Evolutionary conservation across 148 eudicot genomes (phyloP).

Genomic region (Limonium bicolor): DNA sequence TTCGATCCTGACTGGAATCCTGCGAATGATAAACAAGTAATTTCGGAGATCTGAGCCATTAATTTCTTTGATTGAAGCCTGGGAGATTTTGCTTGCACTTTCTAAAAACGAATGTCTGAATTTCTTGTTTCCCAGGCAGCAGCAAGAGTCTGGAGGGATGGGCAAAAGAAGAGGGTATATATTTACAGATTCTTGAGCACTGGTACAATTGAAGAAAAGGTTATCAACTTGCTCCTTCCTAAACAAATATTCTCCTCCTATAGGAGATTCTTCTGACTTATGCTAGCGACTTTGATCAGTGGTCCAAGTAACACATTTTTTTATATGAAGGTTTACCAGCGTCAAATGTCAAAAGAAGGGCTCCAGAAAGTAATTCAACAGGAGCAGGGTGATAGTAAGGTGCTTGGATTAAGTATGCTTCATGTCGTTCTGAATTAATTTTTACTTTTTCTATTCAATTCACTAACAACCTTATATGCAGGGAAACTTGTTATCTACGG

Average conservation of each 20-base stretch:
- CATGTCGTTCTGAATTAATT: too few relatives aligned
- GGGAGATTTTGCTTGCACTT: neutral
- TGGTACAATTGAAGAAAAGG: conserved; percentile 99
- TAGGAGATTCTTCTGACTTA: too few relatives aligned
- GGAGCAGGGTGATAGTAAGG: conserved; percentile 53
- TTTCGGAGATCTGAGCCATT: neutral
- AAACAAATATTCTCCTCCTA: too few relatives aligned
- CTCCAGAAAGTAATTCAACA: conserved; percentile 93
- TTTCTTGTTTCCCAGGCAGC: conserved; percentile 52
- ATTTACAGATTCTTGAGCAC: conserved; percentile 91
- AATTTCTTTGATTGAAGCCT: neutral
- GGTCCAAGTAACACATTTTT: too few relatives aligned
- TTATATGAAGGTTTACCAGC: conserved; percentile 87
- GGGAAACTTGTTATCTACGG: conserved; percentile 79
- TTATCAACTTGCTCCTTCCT: conserved; percentile 7
- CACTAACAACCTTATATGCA: conserved; percentile 12
- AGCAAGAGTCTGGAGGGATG: conserved; percentile 99
- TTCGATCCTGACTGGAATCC: conserved; percentile 99
- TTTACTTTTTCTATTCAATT: conserved; percentile 2
- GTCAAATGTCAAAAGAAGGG: conserved; percentile 99
- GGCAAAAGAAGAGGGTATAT: conserved; percentile 94
- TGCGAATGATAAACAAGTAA: conserved; percentile 99
- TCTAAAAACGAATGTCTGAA: neutral
- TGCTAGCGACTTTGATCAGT: too few relatives aligned
- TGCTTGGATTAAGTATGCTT: too few relatives aligned